Base-by-base conservation (phyloP, 345 rosid species). In the Bruguiera sexangula region DNA sequence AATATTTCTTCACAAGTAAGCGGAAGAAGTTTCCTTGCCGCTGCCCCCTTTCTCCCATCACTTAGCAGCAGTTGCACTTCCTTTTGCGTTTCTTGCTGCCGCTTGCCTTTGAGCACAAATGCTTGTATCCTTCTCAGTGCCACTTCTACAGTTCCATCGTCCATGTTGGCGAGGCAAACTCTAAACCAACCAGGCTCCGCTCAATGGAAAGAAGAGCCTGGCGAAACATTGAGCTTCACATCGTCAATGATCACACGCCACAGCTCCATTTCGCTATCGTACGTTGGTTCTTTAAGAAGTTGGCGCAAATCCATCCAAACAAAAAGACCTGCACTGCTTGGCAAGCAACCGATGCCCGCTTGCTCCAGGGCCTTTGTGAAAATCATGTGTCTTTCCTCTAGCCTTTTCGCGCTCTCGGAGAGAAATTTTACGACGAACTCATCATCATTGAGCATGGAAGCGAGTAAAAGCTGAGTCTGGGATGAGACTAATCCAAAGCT, bases 141-240 rank as follows among this genome's bases (percentile, higher is more conserved):
- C 37, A 82, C 81, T 11, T 80, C 79, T 19, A 87, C 78, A 0
- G 88, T 91, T 16, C 82, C 83, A 9, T 88, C 88, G 16, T 88
- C 91, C 88, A 88, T 89, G 52, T 89, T 91, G 5, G 98, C 98
- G 27, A 91, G 87, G 71, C 98, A 91, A 37, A 89, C 93, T 80
- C 96, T 83, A 67, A 89, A 94, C 90, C 96, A 94, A 2, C 97
- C 96, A 2, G 96, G 97, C 65, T 86, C 97, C 6, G 36, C 26
- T 72, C 97, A 88, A 1, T 53, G 79, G 65, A 94, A 94, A 1
- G 98, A 91, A 39, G 84, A 87, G 0, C 98, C 96, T 0, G 96
- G 96, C 1, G 98, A 94, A 11, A 91, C 80, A 50, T 94, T 91
- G 18, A 94, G 95, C 78, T 86, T 94, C 62, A 87, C 95, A 7